Evolutionary conservation across 306 rosid species (phyloP).

Genomic region (Cucumis hystrix): DNA sequence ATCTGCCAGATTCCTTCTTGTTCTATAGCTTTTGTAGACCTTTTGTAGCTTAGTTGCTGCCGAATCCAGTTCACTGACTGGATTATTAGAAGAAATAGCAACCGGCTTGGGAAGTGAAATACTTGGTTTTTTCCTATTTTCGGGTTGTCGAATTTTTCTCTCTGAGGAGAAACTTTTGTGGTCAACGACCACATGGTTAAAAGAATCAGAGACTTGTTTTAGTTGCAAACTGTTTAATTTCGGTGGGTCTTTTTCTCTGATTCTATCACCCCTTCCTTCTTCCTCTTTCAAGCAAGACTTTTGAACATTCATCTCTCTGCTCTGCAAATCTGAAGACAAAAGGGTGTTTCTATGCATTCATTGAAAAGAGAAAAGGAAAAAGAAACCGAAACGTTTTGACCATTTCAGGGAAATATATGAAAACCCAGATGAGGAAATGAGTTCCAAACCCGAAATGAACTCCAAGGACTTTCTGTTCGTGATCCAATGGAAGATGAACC

Average conservation of each 20-base stretch:
- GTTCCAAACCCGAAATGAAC: background rate
- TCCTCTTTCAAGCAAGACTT: background rate
- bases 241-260: background rate
- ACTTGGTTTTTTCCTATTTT: constrained; percentile 16
- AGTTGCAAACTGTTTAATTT: background rate
- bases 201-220: background rate
- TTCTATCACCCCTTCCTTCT: background rate
- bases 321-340: background rate
- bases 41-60: constrained; percentile 46
- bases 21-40: constrained; percentile 42
- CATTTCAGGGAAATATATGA: background rate
- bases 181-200: background rate
- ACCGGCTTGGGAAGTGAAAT: constrained; percentile 20
- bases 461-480: no score
- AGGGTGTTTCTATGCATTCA: background rate
- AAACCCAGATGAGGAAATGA: background rate
- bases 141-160: background rate
- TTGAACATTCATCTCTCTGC: background rate
- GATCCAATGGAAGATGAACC: background rate
- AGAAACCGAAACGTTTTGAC: background rate
- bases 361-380: background rate
- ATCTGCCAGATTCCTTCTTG: constrained; percentile 42
- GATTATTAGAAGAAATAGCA: constrained; percentile 14
- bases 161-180: background rate
- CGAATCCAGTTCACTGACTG: constrained; percentile 24